Percentiles rank a stretch among this genome's conserved stretches.
Conservation (phyloP, 1,284 basidiomycete species). For the Vanrija humicola region DNA sequence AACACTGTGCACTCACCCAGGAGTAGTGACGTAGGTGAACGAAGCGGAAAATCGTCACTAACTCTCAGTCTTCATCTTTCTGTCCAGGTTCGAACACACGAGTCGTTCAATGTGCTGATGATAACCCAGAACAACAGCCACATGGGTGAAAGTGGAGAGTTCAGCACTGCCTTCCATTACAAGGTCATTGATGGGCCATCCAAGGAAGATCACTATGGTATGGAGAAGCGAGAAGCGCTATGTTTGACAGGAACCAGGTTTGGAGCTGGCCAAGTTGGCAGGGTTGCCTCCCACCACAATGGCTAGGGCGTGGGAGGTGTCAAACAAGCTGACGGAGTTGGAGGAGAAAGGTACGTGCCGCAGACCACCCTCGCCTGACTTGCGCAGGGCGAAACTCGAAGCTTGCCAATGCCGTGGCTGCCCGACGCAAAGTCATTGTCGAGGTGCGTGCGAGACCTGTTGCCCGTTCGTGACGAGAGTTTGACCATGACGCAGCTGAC, state of each 20-base stretch:
- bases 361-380: background rate
- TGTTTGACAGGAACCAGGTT: constrained; percentile 52
- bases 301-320: constrained; percentile 59
- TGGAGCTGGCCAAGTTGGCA: constrained; percentile 77
- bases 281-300: constrained; percentile 70
- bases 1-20: constrained; percentile 33
- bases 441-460: background rate
- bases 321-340: constrained; percentile 58
- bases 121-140: constrained; percentile 21
- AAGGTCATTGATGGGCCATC: constrained; percentile 51
- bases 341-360: constrained; percentile 54
- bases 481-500: constrained; percentile 6
- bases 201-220: constrained; percentile 46
- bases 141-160: constrained; percentile 54
- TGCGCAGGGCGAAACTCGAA: constrained; percentile 11
- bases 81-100: constrained; percentile 58
- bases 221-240: background rate
- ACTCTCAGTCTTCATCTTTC: constrained; percentile 68
- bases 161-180: constrained; percentile 73
- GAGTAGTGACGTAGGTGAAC: constrained; percentile 24
- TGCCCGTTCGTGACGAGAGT: background rate
- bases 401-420: constrained; percentile 7
- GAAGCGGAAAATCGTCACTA: background rate
- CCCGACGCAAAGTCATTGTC: constrained; percentile 16
- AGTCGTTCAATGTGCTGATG: no score